Percentiles rank a stretch among this genome's conserved stretches.
Conservation (phyloP, 306 rosid genomes). For the Citrullus colocynthis region DNA sequence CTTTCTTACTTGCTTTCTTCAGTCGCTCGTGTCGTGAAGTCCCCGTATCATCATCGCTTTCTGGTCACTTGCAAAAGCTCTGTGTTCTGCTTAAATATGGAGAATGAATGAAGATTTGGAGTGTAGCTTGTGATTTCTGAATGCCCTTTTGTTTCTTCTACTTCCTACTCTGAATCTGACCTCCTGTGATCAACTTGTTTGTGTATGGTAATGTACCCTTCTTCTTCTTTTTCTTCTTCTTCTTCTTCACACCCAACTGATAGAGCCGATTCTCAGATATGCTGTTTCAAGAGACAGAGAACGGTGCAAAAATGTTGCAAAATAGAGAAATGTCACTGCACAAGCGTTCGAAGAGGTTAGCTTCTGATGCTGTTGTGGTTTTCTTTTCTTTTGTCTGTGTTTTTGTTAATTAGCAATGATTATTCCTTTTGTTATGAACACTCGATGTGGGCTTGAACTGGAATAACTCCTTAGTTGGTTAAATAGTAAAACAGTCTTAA, state of each 20-base stretch:
- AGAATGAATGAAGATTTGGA: constrained; percentile 20
- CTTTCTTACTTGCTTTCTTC: constrained; percentile 13
- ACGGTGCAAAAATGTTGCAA: constrained; percentile 36
- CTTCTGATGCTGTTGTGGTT: not conserved
- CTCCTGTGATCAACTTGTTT: constrained; percentile 14
- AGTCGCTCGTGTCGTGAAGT: constrained; percentile 19
- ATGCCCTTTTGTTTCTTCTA: constrained; percentile 11
- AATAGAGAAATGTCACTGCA: constrained; percentile 43
- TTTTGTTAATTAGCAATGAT: constrained; percentile 18
- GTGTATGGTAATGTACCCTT: constrained; percentile 17
- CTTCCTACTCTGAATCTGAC: constrained; percentile 17
- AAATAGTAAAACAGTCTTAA: not conserved
- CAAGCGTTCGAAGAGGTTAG: constrained; percentile 74
- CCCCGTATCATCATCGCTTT: constrained; percentile 30
- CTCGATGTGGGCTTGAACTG: constrained; percentile 6
- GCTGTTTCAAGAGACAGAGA: constrained; percentile 38
- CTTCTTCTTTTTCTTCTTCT: constrained; percentile 4
- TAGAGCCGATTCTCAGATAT: constrained; percentile 35
- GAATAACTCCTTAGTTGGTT: constrained; percentile 15
- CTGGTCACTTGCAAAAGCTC: constrained; percentile 27
- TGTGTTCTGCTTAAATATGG: constrained; percentile 17
- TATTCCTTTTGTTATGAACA: not conserved
- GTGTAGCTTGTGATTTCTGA: constrained; percentile 19
- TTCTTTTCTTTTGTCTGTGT: constrained; percentile 16
- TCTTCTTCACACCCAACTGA: not conserved